Conservation (phyloP, 140 eudicot genomes). For the Senecio squalidus region DNA sequence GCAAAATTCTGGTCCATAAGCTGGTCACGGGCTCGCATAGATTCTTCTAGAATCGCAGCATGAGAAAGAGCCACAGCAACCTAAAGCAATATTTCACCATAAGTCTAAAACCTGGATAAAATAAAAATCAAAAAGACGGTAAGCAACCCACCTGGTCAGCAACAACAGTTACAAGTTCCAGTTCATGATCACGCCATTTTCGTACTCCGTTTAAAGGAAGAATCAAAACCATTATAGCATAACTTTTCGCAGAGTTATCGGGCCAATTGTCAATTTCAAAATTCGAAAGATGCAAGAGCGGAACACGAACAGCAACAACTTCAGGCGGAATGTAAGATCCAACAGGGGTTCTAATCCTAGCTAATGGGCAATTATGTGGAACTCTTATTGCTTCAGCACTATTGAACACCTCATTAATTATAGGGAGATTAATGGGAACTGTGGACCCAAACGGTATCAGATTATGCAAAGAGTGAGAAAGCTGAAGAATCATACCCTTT, state of each 20-base stretch:
- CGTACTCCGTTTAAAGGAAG: slow-evolving; percentile 71
- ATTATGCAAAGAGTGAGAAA: slow-evolving; percentile 81
- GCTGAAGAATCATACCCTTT: slow-evolving; percentile 69
- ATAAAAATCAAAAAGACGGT: slow-evolving; percentile 2
- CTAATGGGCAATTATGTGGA: slow-evolving; percentile 70
- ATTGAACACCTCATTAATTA: slow-evolving; percentile 69
- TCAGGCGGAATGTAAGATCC: slow-evolving; percentile 58
- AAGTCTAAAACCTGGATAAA: background rate
- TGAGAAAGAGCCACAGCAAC: slow-evolving; percentile 99
- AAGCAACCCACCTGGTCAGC: slow-evolving; percentile 78
- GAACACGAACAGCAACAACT: slow-evolving; percentile 88
- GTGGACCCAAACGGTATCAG: slow-evolving; percentile 71
- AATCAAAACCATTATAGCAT: slow-evolving; percentile 86
- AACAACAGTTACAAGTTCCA: slow-evolving; percentile 84
- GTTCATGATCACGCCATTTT: slow-evolving; percentile 78
- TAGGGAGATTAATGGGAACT: slow-evolving; percentile 80
- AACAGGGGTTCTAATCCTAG: slow-evolving; percentile 59
- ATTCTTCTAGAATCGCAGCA: slow-evolving; percentile 96
- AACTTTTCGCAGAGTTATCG: slow-evolving; percentile 56
- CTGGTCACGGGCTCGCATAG: slow-evolving; percentile 92
- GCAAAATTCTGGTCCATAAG: slow-evolving; percentile 95
- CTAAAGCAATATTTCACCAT: slow-evolving; percentile 28
- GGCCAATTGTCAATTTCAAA: slow-evolving; percentile 72
- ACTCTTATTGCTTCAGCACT: slow-evolving; percentile 56
- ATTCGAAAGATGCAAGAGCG: slow-evolving; percentile 68